Evolutionary conservation across 1,284 basidiomycete genomes (phyloP), one percentile per base, ranked within the genome.

Genomic region (Malassezia slooffiae): DNA sequence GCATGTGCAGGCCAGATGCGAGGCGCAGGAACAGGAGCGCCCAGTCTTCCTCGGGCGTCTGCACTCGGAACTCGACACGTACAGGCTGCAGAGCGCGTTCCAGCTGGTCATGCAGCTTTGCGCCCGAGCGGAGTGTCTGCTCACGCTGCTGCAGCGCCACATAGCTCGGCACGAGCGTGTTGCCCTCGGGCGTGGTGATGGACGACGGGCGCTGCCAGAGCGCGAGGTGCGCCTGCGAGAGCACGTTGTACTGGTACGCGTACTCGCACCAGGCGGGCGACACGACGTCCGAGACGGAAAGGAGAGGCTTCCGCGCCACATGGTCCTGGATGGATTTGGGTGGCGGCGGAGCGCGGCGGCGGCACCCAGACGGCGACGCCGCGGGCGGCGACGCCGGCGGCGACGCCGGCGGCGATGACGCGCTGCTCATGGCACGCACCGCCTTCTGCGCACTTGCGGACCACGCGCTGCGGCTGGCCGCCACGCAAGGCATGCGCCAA

Each of bases 71-170:
- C 10, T 69, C 29, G 8, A 82, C 59, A 47, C 41, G 76, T 22
- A 78, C 76, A 0, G 80, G 76, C 28, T 76, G 76, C 9, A 89
- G 73, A 61, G 87, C 81, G 16, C 75, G 73, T 64, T 93, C 86
- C 13, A 93, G 74, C 32, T 77, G 74, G 55, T 82, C 82, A 70
- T 93, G 88, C 0, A 90, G 83, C 79, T 55, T 24, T 30, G 51
- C 29, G 27, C 36, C 47, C 7, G 28, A 42, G 3, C 46, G 36
- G 5, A 64, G 33, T 1, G 51, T 52, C 15, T 45, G 27, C n/a
- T 66, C 57, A 16, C 52, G 52, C 13, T 44, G 21, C 21, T 43
- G 36, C 15, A 60, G 49, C 6, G 48, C 26, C 1, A 35, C 24
- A 2, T 43, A 31, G 10, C 55, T 38, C 4, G 62, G 52, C 10